phyloP scores from a whole-genome alignment of 805 yeast species.

The Candida montana region DNA sequence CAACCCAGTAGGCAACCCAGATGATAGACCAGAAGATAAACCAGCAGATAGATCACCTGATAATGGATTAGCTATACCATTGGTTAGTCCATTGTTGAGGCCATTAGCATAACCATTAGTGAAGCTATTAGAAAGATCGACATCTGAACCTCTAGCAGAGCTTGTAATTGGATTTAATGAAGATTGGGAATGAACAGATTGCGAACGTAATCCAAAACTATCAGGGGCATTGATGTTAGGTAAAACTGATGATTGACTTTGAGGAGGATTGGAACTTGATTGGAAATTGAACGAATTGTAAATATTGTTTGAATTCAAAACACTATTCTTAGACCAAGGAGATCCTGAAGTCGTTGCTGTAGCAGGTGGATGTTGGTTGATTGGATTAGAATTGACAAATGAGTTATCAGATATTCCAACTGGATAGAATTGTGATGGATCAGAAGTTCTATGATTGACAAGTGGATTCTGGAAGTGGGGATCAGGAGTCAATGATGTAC shows the following conservation, averaged over 20 bases:
- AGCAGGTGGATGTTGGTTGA: not conserved
- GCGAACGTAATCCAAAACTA: not conserved
- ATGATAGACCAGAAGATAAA: too few relatives aligned
- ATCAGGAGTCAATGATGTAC: not conserved
- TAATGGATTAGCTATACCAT: too few relatives aligned
- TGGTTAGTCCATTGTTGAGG: too few relatives aligned
- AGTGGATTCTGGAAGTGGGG: too few relatives aligned
- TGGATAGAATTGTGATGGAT: conserved; percentile 1
- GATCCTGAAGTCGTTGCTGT: not conserved
- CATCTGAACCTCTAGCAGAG: conserved; percentile 2
- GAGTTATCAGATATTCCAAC: not conserved
- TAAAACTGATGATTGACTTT: not conserved
- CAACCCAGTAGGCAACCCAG: not conserved
- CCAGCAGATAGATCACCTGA: too few relatives aligned
- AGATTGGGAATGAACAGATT: conserved; percentile 1
- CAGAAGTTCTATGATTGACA: not conserved
- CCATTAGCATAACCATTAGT: too few relatives aligned
- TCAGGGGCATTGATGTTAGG: not conserved
- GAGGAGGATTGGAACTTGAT: not conserved
- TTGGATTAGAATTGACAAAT: not conserved
- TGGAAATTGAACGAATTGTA: not conserved
- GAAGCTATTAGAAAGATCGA: conserved; percentile 4
- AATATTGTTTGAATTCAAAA: not conserved
- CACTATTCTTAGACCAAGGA: conserved; percentile 1
- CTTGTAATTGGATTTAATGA: not conserved